Evolutionary conservation across 208 protist genomes (phyloP).

Genomic region (Leishmania tropica): DNA sequence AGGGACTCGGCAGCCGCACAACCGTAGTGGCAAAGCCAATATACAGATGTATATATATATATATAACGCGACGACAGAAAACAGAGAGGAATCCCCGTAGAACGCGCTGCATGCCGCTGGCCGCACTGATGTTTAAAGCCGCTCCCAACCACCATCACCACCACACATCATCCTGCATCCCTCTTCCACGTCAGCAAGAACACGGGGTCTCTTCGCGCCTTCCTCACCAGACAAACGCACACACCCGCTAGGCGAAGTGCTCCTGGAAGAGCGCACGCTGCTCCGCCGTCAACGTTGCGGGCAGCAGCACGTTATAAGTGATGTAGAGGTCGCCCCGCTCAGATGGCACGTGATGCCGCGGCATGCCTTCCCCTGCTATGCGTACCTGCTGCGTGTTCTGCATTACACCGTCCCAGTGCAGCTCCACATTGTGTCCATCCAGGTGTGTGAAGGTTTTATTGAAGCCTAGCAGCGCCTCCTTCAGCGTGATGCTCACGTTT

Average conservation of each 20-base stretch:
- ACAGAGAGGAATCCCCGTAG: background rate
- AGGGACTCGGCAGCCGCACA: background rate
- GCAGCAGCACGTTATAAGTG: constrained; percentile 80
- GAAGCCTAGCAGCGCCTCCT: constrained; percentile 93
- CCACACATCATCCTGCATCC: background rate
- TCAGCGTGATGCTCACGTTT: constrained; percentile 77
- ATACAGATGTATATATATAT: background rate
- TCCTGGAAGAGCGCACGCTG: constrained; percentile 41
- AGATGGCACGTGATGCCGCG: constrained; percentile 81
- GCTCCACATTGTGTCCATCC: constrained; percentile 68
- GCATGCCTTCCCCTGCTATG: constrained; percentile 92
- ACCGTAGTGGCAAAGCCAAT: background rate
- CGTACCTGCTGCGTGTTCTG: constrained; percentile 65
- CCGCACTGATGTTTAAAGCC: background rate
- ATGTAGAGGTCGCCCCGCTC: constrained; percentile 92
- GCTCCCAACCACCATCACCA: background rate
- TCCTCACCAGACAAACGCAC: background rate
- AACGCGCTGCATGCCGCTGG: background rate
- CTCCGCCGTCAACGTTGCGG: constrained; percentile 47
- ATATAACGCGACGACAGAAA: background rate
- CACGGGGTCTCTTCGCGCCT: background rate
- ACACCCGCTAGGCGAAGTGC: constrained; percentile 14
- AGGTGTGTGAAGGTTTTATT: constrained; percentile 79
- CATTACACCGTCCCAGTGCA: constrained; percentile 47
- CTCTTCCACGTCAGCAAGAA: background rate